Evolutionary conservation across 495 filamentous ascomycete genomes (phyloP), one percentile per base, ranked within the genome.

Genomic region (Rhypophila decipiens): DNA sequence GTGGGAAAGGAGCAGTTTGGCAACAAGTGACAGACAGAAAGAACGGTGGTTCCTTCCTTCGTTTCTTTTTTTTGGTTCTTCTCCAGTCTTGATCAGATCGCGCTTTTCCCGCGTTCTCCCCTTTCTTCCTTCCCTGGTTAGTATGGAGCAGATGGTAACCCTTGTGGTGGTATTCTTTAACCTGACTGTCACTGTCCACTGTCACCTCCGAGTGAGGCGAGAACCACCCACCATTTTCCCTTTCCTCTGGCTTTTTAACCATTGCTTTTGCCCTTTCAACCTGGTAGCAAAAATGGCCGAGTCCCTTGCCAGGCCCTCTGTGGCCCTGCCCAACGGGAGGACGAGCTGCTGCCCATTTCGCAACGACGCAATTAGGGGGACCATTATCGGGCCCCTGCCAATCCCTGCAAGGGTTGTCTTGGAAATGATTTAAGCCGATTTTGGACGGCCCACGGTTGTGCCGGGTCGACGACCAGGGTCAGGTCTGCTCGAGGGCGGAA

Each of bases 281-380:
- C 41, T 15, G 10, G 22, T 18, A 15, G 20, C 36, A 10, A 23
- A n/a, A n/a, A 21, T 19, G 15, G 3, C 12, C 12, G 22, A 27
- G 21, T 43, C 51, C 52, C 49, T 52, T 38, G 21, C 40, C 39
- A 34, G 39, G 40, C 53, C n/a, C n/a, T n/a, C n/a, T n/a, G n/a
- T n/a, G n/a, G n/a, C n/a, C n/a, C n/a, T n/a, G n/a, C n/a, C n/a
- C n/a, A n/a, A n/a, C n/a, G n/a, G n/a, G n/a, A 45, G 39, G 43
- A 37, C 42, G 41, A 50, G 48, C 53, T 36, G 44, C 58, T 55
- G 47, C 52, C 56, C 52, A 47, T 55, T 56, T 50, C 7, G 13
- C n/a, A 29, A 42, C 57, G 57, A 53, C 51, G 55, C 58, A 65
- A 63, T 64, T 65, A 59, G 49, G 50, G 53, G 53, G 56, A 59